Evolutionary conservation across 768 basidiomycete genomes (phyloP).

Genomic region (Rossbeevera mucosa): DNA sequence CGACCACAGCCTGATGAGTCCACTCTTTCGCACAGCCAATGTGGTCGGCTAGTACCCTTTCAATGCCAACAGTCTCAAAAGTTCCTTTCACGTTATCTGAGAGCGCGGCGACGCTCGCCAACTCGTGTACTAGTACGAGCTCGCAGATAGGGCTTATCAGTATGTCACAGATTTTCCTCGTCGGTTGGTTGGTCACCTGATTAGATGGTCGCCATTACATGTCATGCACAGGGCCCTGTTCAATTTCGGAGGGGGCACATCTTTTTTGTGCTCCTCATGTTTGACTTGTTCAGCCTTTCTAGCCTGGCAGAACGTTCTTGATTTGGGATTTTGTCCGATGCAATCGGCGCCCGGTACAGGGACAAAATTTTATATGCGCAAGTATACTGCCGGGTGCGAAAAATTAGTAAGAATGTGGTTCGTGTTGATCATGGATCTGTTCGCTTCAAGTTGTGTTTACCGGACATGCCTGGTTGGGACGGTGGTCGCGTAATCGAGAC

Average conservation of each 20-base stretch:
- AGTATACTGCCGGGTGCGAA: background rate
- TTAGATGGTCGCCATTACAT: background rate
- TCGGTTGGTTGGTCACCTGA: background rate
- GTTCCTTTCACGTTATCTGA: background rate
- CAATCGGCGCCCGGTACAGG: background rate
- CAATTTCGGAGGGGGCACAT: too few species aligned
- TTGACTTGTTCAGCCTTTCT: too few species aligned
- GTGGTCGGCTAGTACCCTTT: too few species aligned
- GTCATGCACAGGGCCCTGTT: too few species aligned
- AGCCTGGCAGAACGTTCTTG: background rate
- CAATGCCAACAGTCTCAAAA: background rate
- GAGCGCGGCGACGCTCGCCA: background rate
- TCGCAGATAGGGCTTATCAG: background rate
- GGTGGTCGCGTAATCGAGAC: background rate
- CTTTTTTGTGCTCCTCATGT: background rate
- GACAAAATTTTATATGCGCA: background rate
- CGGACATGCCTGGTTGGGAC: too few species aligned
- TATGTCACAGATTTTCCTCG: background rate
- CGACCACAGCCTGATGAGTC: background rate
- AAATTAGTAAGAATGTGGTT: background rate
- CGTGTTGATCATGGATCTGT: background rate
- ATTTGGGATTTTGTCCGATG: background rate
- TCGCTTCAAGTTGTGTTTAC: background rate
- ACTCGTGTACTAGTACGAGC: background rate
- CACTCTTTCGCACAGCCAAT: background rate